Evolutionary conservation across 2,329 filamentous ascomycete genomes (phyloP).

Genomic region (Zymoseptoria pseudotritici): DNA sequence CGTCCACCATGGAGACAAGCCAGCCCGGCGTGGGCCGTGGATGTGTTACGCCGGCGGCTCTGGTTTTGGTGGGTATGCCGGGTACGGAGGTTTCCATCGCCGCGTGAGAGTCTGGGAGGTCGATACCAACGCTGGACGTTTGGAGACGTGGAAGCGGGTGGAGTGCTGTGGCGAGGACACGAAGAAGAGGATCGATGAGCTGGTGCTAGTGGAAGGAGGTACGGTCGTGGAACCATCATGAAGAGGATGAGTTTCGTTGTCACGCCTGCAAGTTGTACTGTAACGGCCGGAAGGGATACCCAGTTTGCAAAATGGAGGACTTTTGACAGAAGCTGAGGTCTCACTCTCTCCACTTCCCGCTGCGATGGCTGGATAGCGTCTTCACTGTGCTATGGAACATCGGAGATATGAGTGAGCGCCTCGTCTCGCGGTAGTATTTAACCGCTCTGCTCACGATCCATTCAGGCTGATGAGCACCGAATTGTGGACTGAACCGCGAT

Average conservation of each 20-base stretch:
- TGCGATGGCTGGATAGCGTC: constrained; percentile 1
- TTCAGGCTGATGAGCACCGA: not conserved
- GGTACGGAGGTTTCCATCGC: constrained; percentile 78
- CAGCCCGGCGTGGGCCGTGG: constrained; percentile 53
- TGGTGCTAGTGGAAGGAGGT: constrained; percentile 55
- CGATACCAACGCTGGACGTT: constrained; percentile 81
- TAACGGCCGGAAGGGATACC: constrained; percentile 2
- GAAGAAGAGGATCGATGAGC: constrained; percentile 48
- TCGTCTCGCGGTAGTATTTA: not conserved
- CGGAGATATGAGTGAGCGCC: not conserved
- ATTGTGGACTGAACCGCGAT: not conserved
- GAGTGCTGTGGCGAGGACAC: constrained; percentile 52
- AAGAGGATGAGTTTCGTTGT: not conserved
- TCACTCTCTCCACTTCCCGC: constrained; percentile 7
- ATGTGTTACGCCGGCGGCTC: constrained; percentile 95
- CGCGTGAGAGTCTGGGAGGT: constrained; percentile 85
- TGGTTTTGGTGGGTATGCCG: constrained; percentile 91
- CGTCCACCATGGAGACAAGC: constrained; percentile 8
- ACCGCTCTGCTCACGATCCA: not conserved
- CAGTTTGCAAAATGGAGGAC: not conserved
- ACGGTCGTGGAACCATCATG: constrained; percentile 36
- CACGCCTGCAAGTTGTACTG: not conserved
- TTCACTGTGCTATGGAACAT: not conserved
- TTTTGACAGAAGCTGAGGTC: not conserved
- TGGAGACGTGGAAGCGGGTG: constrained; percentile 85